Evolutionary conservation across 2,329 filamentous ascomycete species (phyloP).

Genomic region (Claviceps digitariae): DNA sequence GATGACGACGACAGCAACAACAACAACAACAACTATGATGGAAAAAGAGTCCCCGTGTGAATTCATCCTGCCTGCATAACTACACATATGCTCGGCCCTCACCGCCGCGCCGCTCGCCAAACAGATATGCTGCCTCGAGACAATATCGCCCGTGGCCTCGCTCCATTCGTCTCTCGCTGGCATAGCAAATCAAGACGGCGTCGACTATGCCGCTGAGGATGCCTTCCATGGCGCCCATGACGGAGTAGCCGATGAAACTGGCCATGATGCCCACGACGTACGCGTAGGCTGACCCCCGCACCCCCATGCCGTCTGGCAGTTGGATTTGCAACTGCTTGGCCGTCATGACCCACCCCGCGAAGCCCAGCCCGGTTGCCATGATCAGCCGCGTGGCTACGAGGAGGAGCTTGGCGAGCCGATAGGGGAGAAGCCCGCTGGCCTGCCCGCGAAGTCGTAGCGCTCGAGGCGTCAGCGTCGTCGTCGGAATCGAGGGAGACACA

Average conservation of each 20-base stretch:
- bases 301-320: constrained; percentile 36
- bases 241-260: constrained; percentile 87
- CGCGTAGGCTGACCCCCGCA: constrained; percentile 77
- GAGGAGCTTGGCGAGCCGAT: constrained; percentile 80
- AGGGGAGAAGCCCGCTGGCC: constrained; percentile 55
- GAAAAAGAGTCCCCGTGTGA: too few relatives aligned
- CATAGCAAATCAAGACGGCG: constrained; percentile 85
- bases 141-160: constrained; percentile 66
- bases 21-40: too few relatives aligned
- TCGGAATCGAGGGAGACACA: constrained; percentile 57
- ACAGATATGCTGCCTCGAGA: constrained; percentile 78
- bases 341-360: constrained; percentile 93
- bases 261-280: constrained; percentile 90
- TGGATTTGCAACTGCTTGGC: constrained; percentile 61
- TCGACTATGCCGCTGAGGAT: constrained; percentile 79
- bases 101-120: constrained; percentile 47
- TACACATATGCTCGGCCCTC: constrained; percentile 8
- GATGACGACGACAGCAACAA: too few relatives aligned
- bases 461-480: constrained; percentile 53
- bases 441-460: constrained; percentile 31
- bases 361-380: constrained; percentile 79
- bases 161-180: constrained; percentile 64
- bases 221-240: constrained; percentile 81
- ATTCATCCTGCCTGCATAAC: neutral
- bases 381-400: constrained; percentile 83